phyloP scores from a whole-genome alignment of 306 rosid genomes.

The Macrotyloma uniflorum region DNA sequence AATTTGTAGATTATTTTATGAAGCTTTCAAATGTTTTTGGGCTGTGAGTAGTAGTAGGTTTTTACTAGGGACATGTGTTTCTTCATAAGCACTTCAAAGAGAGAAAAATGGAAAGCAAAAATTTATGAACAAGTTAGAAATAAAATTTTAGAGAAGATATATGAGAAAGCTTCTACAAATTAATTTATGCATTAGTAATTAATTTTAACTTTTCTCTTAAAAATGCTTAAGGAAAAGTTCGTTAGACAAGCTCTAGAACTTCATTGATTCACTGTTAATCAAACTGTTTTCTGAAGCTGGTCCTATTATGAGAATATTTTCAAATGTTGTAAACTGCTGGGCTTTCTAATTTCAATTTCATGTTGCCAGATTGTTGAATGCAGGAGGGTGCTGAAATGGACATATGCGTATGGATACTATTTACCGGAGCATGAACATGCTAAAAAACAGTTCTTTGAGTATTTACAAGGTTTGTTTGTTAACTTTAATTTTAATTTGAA shows the following conservation, averaged over 20 bases:
- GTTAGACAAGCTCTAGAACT: neutral
- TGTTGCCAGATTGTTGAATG: constrained; percentile 92
- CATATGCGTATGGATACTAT: constrained; percentile 94
- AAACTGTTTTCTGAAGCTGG: constrained; percentile 20
- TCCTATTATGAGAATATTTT: neutral
- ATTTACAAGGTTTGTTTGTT: constrained; percentile 64
- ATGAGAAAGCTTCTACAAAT: no score
- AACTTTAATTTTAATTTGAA: constrained; percentile 20
- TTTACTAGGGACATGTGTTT: no score
- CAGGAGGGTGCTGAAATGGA: constrained; percentile 97
- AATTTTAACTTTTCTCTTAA: no score
- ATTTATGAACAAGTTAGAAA: no score
- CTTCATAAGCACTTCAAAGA: no score
- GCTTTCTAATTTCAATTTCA: constrained; percentile 30
- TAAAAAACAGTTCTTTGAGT: constrained; percentile 77
- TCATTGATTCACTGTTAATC: constrained; percentile 4
- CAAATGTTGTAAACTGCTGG: neutral
- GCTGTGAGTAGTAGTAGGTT: neutral
- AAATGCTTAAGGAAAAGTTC: no score
- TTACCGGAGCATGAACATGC: constrained; percentile 79
- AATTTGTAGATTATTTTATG: neutral
- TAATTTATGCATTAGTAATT: no score
- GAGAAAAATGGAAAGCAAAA: no score
- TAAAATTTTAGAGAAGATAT: no score
- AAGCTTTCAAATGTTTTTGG: neutral